Base-by-base conservation (phyloP, 2,329 filamentous ascomycete genomes). In the Amauroascus verrucosus region DNA sequence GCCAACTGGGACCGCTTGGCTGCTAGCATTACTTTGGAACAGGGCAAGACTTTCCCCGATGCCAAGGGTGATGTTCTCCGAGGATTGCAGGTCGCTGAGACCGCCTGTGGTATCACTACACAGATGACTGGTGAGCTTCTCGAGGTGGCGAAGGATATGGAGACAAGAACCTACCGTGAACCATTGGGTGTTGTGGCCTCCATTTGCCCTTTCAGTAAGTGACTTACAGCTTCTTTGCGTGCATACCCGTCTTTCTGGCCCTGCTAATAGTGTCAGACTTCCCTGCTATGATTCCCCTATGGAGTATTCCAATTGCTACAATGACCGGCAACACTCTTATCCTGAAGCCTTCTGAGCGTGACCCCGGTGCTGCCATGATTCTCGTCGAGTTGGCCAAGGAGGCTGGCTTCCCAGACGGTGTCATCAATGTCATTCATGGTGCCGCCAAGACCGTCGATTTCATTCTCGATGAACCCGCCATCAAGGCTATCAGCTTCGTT, bases 221-320 rank as follows among this genome's bases (percentile, higher is more conserved):
- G 26, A n/a, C 26, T 24, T 16, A 7, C 35, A 13, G n/a, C 37
- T 20, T 32, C 22, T 54, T 22, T 22, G 11, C 24, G 16, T 2
- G 2, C 26, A 30, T 4, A 30, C 26, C 26, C 4, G 7, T 28
- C 9, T 22, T 47, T n/a, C 38, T 50, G 37, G 16, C 37, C n/a
- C 45, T 28, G 22, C 26, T n/a, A n/a, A n/a, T 18, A 30, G 8
- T 2, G 13, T 7, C 56, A 79, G 77, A 84, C 71, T 84, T 84
- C 71, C 81, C 81, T 50, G 82, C 82, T 57, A 85, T 85, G 82
- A 84, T 85, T 67, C 82, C 82, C 9, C 73, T 84, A 8, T 85
- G 81, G 81, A 81, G 74, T 30, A 82, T 84, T 38, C 81, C 82
- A 7, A 74, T 83, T 57, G 81, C 81, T 35, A 79, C 80, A 5